phyloP scores from a whole-genome alignment of 495 filamentous ascomycete species.

The Penicillium steckii region DNA sequence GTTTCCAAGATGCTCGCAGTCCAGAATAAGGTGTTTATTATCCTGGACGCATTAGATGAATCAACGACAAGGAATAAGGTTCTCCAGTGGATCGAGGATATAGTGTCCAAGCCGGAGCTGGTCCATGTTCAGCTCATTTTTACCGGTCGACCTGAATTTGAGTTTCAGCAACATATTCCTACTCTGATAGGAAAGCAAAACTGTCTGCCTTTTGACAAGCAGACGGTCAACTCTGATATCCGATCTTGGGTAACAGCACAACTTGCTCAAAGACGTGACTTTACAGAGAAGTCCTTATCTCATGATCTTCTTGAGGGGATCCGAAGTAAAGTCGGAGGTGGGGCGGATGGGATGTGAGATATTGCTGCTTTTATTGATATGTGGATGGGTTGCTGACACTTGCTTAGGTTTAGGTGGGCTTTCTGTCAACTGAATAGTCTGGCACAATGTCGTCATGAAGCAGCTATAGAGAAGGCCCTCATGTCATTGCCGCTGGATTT shows the following conservation, averaged over 20 bases:
- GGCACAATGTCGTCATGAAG: too few species aligned
- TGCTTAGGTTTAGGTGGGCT: too few species aligned
- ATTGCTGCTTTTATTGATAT: too few species aligned
- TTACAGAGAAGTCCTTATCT: conserved; percentile 18
- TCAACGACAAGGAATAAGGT: conserved; percentile 18
- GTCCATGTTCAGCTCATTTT: conserved; percentile 20
- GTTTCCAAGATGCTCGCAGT: conserved; percentile 16
- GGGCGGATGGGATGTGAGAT: conserved; percentile 37
- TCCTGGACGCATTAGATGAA: conserved; percentile 34
- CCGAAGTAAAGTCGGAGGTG: conserved; percentile 19
- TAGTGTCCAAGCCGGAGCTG: conserved; percentile 12
- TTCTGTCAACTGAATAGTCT: too few species aligned
- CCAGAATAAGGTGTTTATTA: conserved; percentile 15
- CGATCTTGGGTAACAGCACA: conserved; percentile 20
- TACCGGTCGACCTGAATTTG: conserved; percentile 29
- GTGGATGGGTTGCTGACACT: too few species aligned
- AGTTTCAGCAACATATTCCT: conserved; percentile 18
- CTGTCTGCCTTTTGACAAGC: conserved; percentile 15
- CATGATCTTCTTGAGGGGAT: conserved; percentile 17
- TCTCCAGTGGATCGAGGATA: conserved; percentile 19
- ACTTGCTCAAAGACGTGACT: conserved; percentile 20
- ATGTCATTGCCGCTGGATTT: too few species aligned
- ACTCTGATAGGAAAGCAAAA: conserved; percentile 13
- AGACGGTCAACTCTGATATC: conserved; percentile 27
- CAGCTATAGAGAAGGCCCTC: too few species aligned